A percentile compares a stretch with the other conserved stretches of the same genome.
phyloP scores from a whole-genome alignment of 2,329 filamentous ascomycete species.

The Talaromyces sp. region DNA sequence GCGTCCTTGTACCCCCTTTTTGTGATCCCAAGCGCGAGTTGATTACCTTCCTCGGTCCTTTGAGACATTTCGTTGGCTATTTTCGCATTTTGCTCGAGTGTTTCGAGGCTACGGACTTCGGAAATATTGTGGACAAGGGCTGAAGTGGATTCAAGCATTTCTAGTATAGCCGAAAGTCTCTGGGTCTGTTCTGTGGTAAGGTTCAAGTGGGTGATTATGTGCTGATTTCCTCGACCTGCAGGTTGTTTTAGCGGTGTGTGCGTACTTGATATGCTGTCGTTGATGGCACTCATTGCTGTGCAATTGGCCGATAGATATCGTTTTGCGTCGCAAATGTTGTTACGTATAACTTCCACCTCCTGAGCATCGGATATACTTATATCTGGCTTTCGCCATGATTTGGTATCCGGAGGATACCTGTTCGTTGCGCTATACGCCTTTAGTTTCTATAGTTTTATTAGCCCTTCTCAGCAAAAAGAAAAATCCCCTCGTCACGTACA shows the following conservation, averaged over 20 bases:
- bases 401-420: neutral
- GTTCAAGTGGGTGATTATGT: neutral
- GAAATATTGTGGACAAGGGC: neutral
- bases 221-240: neutral
- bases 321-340: neutral
- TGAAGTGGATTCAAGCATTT: neutral
- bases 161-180: neutral
- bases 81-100: neutral
- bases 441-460: neutral
- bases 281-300: neutral
- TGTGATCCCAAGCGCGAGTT: neutral
- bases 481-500: neutral
- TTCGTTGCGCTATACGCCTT: neutral
- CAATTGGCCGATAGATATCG: neutral
- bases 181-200: neutral
- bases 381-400: neutral
- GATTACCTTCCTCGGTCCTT: neutral
- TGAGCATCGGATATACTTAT: neutral
- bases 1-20: neutral
- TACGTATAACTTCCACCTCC: neutral
- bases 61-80: neutral
- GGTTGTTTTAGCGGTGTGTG: too few species aligned
- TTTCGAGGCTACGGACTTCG: neutral
- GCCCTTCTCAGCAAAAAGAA: neutral
- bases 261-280: neutral